phyloP scores from a whole-genome alignment of 352 stramenopile genomes.

The Globisporangium acanthophoron region DNA sequence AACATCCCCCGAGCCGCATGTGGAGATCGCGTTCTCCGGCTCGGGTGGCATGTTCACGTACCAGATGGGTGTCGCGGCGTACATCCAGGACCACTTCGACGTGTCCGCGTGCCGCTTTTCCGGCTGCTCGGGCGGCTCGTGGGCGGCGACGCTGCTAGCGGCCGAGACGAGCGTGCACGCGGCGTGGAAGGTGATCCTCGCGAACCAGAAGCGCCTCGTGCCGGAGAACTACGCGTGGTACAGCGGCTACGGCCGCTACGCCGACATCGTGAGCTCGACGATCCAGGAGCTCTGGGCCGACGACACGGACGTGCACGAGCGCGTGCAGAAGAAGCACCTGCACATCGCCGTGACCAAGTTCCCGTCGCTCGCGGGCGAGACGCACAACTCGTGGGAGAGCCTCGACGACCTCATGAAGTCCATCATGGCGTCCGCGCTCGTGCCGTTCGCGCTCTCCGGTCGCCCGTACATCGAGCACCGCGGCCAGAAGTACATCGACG shows the following conservation, averaged over 20 bases:
- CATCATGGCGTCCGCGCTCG: constrained; percentile 60
- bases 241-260: constrained; percentile 59
- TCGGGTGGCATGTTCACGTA: constrained; percentile 68
- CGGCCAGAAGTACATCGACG: constrained; percentile 67
- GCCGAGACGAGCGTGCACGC: constrained; percentile 38
- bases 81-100: constrained; percentile 58
- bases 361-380: constrained; percentile 47
- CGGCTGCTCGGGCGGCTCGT: constrained; percentile 34
- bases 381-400: constrained; percentile 44
- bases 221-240: constrained; percentile 44
- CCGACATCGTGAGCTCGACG: constrained; percentile 42
- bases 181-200: constrained; percentile 34
- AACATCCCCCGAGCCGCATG: constrained; percentile 25
- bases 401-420: constrained; percentile 58
- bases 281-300: constrained; percentile 48
- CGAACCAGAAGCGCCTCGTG: constrained; percentile 37
- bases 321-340: constrained; percentile 32
- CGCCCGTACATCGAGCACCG: constrained; percentile 54
- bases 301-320: constrained; percentile 40
- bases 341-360: constrained; percentile 62
- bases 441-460: constrained; percentile 62
- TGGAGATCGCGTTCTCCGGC: constrained; percentile 65
- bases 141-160: constrained; percentile 37
- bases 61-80: constrained; percentile 67
- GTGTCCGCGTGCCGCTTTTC: constrained; percentile 37